A percentile compares a stretch with the other conserved stretches of the same genome.
phyloP scores from a whole-genome alignment of 495 filamentous ascomycete genomes.

The Penicillium turbatum region DNA sequence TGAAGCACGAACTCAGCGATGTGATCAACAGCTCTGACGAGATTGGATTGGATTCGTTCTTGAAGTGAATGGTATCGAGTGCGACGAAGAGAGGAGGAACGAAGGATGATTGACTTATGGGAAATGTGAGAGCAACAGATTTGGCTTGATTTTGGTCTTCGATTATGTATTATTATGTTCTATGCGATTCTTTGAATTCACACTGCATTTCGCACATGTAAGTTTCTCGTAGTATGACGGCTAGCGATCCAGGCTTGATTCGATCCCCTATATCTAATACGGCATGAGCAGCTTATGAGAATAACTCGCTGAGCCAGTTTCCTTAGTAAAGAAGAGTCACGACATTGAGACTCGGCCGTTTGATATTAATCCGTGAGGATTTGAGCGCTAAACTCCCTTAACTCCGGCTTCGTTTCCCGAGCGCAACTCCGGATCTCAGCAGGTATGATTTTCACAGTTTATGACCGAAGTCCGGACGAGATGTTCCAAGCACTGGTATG shows the following conservation, averaged over 20 bases:
- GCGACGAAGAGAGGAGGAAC: background rate
- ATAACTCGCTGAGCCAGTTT: too few relatives aligned
- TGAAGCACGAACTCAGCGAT: conserved; percentile 23
- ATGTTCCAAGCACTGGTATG: background rate
- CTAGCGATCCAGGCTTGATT: too few relatives aligned
- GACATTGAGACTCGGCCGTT: background rate
- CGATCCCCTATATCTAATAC: too few relatives aligned
- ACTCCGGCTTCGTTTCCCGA: conserved; percentile 1
- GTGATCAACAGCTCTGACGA: conserved; percentile 36
- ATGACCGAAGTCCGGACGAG: background rate
- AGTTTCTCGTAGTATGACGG: too few relatives aligned
- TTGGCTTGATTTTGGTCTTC: background rate
- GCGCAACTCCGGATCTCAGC: background rate
- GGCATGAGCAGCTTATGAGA: too few relatives aligned
- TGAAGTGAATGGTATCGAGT: background rate
- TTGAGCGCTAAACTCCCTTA: conserved; percentile 1
- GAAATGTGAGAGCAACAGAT: background rate
- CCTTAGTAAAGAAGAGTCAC: too few relatives aligned
- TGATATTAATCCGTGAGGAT: background rate
- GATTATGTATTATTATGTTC: background rate
- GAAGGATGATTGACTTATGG: background rate
- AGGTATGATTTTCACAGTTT: background rate
- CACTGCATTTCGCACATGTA: too few relatives aligned
- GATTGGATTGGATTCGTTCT: conserved; percentile 13
- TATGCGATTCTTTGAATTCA: background rate